Evolutionary conservation across 805 yeast genomes (phyloP).

Genomic region (Ogataea methanolica): DNA sequence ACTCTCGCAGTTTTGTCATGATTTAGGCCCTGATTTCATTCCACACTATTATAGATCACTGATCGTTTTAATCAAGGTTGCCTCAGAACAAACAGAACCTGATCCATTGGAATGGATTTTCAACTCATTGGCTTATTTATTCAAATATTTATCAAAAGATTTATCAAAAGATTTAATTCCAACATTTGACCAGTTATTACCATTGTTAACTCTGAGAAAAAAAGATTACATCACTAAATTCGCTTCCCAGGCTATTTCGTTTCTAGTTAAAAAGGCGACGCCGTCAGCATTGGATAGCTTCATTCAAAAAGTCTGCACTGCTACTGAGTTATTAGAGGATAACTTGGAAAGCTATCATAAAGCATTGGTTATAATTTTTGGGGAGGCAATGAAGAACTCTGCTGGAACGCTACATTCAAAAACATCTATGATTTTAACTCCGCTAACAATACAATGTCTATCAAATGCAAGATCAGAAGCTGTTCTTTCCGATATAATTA

Average conservation of each 20-base stretch:
- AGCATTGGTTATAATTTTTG: constrained; percentile 55
- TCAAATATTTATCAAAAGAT: constrained; percentile 74
- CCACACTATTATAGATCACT: constrained; percentile 54
- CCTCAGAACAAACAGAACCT: constrained; percentile 47
- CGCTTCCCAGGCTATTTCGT: constrained; percentile 87
- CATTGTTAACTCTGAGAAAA: constrained; percentile 52
- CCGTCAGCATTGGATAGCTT: constrained; percentile 42
- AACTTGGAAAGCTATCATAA: constrained; percentile 44
- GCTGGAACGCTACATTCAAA: constrained; percentile 73
- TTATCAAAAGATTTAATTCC: constrained; percentile 60
- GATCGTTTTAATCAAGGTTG: constrained; percentile 43
- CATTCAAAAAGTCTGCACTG: constrained; percentile 35
- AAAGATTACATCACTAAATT: constrained; percentile 72
- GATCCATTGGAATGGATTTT: constrained; percentile 77
- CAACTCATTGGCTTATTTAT: constrained; percentile 79
- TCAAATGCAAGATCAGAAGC: constrained; percentile 29
- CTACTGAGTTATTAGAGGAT: constrained; percentile 26
- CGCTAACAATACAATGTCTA: constrained; percentile 23
- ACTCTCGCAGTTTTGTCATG: constrained; percentile 82
- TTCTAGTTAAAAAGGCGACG: constrained; percentile 66
- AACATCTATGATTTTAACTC: constrained; percentile 45
- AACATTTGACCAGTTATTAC: constrained; percentile 62
- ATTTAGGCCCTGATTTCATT: constrained; percentile 87
- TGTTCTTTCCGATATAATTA: constrained; percentile 54
- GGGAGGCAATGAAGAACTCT: constrained; percentile 74